Conservation (phyloP, 1,139 yeast species). For the Lizanozyma gosingica region DNA sequence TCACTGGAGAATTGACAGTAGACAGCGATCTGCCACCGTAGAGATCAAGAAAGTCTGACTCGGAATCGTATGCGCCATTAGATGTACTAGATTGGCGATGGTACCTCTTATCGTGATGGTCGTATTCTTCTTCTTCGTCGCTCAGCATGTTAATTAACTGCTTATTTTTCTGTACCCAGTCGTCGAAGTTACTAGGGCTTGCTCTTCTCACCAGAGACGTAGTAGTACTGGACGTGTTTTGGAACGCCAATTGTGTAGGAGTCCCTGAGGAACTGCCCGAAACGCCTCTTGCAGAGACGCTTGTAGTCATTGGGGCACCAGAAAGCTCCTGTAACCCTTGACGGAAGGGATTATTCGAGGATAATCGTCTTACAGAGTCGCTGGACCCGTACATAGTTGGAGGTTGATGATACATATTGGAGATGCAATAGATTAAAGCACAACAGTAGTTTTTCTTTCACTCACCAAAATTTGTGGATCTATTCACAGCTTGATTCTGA, state of each 20-base stretch:
- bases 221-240: constrained; percentile 10
- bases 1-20: constrained; percentile 28
- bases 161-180: constrained; percentile 44
- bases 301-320: constrained; percentile 5
- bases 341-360: constrained; percentile 56
- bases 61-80: constrained; percentile 10
- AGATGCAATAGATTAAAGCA: no score
- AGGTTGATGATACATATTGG: background rate
- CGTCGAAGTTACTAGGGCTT: constrained; percentile 28
- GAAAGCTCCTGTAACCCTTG: constrained; percentile 7
- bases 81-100: constrained; percentile 6
- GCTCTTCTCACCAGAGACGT: constrained; percentile 16
- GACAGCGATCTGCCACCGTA: constrained; percentile 15
- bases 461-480: no score
- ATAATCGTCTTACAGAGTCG: constrained; percentile 30
- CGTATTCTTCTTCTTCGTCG: constrained; percentile 28
- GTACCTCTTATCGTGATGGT: constrained; percentile 5
- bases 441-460: no score
- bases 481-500: no score
- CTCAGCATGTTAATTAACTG: constrained; percentile 33
- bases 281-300: constrained; percentile 4
- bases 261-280: background rate
- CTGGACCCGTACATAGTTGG: background rate
- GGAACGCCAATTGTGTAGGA: constrained; percentile 4
- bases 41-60: constrained; percentile 1